phyloP scores from a whole-genome alignment of 2,329 filamentous ascomycete species.

The Neodidymelliopsis sp. region DNA sequence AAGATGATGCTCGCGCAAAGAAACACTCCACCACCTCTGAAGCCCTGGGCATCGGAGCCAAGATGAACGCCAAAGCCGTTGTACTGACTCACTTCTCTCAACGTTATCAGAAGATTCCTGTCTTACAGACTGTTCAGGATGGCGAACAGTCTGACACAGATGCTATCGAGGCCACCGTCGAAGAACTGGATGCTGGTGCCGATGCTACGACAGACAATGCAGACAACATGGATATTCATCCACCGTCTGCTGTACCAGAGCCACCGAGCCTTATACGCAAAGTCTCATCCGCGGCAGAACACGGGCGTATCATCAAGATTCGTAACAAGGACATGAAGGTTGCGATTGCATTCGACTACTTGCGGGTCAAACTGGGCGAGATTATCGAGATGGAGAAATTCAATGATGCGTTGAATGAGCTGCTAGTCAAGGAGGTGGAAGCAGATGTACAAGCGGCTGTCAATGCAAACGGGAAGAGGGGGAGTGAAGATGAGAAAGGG shows the following conservation, averaged over 20 bases:
- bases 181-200: slow-evolving; percentile 37
- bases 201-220: slow-evolving; percentile 29
- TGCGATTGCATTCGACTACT: slow-evolving; percentile 79
- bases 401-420: slow-evolving; percentile 64
- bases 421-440: slow-evolving; percentile 56
- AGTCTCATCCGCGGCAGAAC: slow-evolving; percentile 14
- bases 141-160: slow-evolving; percentile 26
- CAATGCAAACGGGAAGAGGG: slow-evolving; percentile 40
- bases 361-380: slow-evolving; percentile 75
- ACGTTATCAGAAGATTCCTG: slow-evolving; percentile 80
- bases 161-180: slow-evolving; percentile 17
- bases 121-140: slow-evolving; percentile 53
- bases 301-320: slow-evolving; percentile 46
- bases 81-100: slow-evolving; percentile 96
- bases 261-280: slow-evolving; percentile 22
- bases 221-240: slow-evolving; percentile 33
- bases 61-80: slow-evolving; percentile 81
- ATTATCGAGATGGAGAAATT: slow-evolving; percentile 72
- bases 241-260: slow-evolving; percentile 14
- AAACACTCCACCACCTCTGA: slow-evolving; percentile 89
- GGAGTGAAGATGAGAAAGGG: slow-evolving; percentile 36
- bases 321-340: slow-evolving; percentile 66
- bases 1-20: slow-evolving; percentile 81
- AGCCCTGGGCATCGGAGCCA: slow-evolving; percentile 76
- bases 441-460: slow-evolving; percentile 24